Evolutionary conservation across 1,139 yeast genomes (phyloP).

Genomic region (Geotrichum candidum): DNA sequence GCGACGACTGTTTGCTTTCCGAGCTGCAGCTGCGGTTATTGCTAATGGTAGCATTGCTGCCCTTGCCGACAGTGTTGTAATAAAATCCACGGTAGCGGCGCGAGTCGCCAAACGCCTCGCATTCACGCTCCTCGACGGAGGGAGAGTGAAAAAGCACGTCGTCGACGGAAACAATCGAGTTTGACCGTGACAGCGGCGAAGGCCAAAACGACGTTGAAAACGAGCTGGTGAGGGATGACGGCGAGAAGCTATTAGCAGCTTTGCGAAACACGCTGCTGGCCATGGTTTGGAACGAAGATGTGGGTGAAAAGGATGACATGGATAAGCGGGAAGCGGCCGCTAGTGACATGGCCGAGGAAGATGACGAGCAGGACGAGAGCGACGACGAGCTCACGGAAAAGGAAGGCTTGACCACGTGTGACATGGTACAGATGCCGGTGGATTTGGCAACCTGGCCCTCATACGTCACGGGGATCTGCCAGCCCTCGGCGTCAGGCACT

Average conservation of each 20-base stretch:
- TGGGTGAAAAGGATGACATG: not conserved
- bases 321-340: conserved; percentile 4
- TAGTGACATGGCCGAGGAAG: conserved; percentile 1
- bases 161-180: not conserved
- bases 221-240: not conserved
- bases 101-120: not conserved
- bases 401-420: conserved; percentile 29
- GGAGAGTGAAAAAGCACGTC: conserved; percentile 9
- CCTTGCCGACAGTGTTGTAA: not conserved
- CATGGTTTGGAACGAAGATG: conserved; percentile 1
- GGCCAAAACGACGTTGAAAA: not conserved
- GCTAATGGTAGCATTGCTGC: not conserved
- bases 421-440: conserved; percentile 23
- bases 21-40: not conserved
- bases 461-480: conserved; percentile 26
- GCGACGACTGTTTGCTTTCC: not conserved
- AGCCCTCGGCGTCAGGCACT: conserved; percentile 21
- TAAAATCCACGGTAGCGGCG: not conserved
- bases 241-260: conserved; percentile 1
- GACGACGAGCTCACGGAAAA: conserved; percentile 22
- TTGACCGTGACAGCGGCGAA: not conserved
- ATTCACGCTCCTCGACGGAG: conserved; percentile 5
- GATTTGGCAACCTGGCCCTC: conserved; percentile 22
- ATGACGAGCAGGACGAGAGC: conserved; percentile 18
- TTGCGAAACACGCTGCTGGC: conserved; percentile 5